Base-by-base conservation (phyloP, 768 basidiomycete species). In the Rhizopogon vinicolor region DNA sequence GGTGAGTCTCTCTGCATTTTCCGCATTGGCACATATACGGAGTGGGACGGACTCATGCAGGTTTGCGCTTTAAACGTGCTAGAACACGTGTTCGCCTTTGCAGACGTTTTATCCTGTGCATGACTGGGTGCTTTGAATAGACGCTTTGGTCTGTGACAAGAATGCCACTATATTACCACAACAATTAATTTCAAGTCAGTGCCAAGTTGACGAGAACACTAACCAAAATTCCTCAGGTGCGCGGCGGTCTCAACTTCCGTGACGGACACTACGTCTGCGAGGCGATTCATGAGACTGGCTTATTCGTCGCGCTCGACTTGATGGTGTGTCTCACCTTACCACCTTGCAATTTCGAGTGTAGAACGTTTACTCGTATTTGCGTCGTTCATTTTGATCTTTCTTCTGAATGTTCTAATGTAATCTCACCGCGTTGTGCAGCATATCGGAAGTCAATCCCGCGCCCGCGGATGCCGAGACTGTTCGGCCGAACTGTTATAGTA, bases 251-350 rank as follows among this genome's bases (percentile, higher is more conserved):
- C 58, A 94, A 91, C 22, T 99, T 98, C 76, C 78, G 97, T 60
- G 97, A 98, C 68, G 96, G 95, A n/a, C 97, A 98, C 72, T 98
- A 95, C 69, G 93, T 96, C 64, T 93, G 91, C 60, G 94, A 98
- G 73, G 86, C 90, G 5, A 82, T 98, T 42, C 85, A 85, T 58
- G 94, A 97, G 76, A 98, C 95, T 5, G 94, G 94, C 6, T 80
- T 89, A 55, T 81, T 99, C 18, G 94, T 97, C 25, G 92, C 87
- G 0, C 74, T 98, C 22, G 95, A 99, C 72, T 76, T 99, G 59
- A 95, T 99, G 94, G 94, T 89, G 58, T 44, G 82, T 68, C 19
- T 33, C 39, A 7, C 33, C 29, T 18, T 7, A 16, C 14, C 19
- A 18, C 33, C 31, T 35, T 14, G 19, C 18, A 5, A 8, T 4